A percentile compares a stretch with the other conserved stretches of the same genome.
Evolutionary conservation across 345 rosid species (phyloP).

Genomic region (Populus deltoides): DNA sequence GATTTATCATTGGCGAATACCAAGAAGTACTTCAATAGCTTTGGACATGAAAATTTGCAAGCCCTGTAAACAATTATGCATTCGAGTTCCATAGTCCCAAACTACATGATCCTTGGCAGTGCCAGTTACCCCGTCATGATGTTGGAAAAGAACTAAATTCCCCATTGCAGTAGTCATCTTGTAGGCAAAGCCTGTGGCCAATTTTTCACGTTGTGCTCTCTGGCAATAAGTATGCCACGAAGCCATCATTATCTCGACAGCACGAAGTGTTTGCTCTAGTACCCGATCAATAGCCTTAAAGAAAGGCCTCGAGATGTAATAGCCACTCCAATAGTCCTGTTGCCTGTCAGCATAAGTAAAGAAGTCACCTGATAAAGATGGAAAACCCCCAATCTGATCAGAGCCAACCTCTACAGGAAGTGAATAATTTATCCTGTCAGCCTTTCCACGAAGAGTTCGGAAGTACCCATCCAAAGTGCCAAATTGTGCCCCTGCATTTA

Average conservation of each 20-base stretch:
- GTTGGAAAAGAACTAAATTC: conserved; percentile 96
- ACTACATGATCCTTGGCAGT: conserved; percentile 95
- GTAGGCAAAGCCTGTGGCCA: conserved; percentile 63
- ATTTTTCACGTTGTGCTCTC: conserved; percentile 75
- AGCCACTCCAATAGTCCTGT: conserved; percentile 98
- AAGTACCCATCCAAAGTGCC: conserved; percentile 95
- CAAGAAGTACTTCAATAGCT: conserved; percentile 82
- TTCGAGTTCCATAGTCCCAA: conserved; percentile 78
- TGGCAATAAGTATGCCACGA: conserved; percentile 83
- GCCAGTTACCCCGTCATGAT: conserved; percentile 98
- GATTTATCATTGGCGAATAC: conserved; percentile 76
- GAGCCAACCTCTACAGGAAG: conserved; percentile 81
- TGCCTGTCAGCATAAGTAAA: conserved; percentile 93
- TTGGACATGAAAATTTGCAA: conserved; percentile 95
- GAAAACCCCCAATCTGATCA: conserved; percentile 73
- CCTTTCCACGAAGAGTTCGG: conserved; percentile 67
- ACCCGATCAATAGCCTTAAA: conserved; percentile 98
- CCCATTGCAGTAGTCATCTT: conserved; percentile 94
- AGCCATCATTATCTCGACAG: conserved; percentile 83
- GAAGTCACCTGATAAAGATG: conserved; percentile 95
- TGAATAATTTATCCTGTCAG: conserved; percentile 79
- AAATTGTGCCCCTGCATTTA: conserved; percentile 80
- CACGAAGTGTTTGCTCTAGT: conserved; percentile 83
- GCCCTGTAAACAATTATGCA: conserved; percentile 86
- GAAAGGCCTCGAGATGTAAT: conserved; percentile 96